These are phyloP conservation scores for Powellomyces hirtus DNA, from an alignment of 192 early-diverging fungal genomes.

Conservation along the genomic window DNA sequence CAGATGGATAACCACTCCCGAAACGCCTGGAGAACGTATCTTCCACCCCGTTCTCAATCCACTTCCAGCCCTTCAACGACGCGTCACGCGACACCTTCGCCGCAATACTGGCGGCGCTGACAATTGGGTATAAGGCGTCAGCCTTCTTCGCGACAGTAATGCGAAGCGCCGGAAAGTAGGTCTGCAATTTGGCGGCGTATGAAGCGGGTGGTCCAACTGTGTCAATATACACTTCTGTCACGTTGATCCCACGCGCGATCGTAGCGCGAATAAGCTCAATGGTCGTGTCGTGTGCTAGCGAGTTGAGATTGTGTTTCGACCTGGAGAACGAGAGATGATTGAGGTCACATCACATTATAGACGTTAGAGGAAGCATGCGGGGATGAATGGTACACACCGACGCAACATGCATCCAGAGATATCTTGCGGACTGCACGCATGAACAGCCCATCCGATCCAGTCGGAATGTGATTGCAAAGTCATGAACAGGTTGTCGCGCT, in stretches of 20 bases:
- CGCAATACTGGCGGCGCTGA: constrained; percentile 93
- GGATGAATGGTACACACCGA: constrained; percentile 44
- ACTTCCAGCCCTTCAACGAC: constrained; percentile 63
- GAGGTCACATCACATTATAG: too few relatives aligned
- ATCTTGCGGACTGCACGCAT: constrained; percentile 82
- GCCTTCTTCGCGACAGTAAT: constrained; percentile 94
- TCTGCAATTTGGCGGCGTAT: constrained; percentile 79
- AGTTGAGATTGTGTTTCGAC: constrained; percentile 88
- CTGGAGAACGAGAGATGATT: too few relatives aligned
- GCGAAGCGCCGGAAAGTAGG: constrained; percentile 70
- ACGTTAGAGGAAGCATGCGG: background rate
- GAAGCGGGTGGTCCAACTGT: constrained; percentile 88
- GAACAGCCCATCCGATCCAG: constrained; percentile 81
- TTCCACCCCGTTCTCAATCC: constrained; percentile 57
- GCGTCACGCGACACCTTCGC: constrained; percentile 89
- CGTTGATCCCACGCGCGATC: constrained; percentile 58
- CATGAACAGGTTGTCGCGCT: constrained; percentile 70
- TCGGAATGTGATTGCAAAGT: constrained; percentile 55
- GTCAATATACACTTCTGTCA: constrained; percentile 89
- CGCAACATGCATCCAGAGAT: constrained; percentile 90
- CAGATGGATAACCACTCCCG: constrained; percentile 90
- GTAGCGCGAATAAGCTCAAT: constrained; percentile 75
- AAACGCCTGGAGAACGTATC: constrained; percentile 53
- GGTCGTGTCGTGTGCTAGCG: constrained; percentile 90
- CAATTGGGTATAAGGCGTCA: constrained; percentile 88